Percentiles rank a stretch among this genome's conserved stretches.
These are phyloP conservation scores for Ceratocystis ficicola DNA, from an alignment of 2,329 filamentous ascomycete species.

Conservation along the genomic window DNA sequence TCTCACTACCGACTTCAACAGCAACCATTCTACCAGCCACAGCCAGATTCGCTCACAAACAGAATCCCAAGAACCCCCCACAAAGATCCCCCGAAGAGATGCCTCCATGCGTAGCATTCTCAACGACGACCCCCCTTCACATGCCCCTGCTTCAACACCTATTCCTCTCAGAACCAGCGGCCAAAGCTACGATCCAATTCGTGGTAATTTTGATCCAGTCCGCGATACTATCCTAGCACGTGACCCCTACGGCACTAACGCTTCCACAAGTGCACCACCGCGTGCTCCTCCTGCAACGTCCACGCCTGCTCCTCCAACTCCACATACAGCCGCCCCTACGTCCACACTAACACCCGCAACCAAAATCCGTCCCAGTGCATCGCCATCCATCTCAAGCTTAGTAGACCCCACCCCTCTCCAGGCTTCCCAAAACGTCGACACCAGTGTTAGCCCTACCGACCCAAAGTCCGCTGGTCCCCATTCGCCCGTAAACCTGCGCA, in stretches of 20 bases:
- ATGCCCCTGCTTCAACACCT: slow-evolving; percentile 33
- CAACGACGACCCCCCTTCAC: slow-evolving; percentile 41
- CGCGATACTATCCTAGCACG: slow-evolving; percentile 48
- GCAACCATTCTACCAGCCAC: slow-evolving; percentile 23
- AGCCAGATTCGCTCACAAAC: slow-evolving; percentile 24
- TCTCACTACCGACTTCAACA: slow-evolving; percentile 20
- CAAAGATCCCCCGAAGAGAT: slow-evolving; percentile 42
- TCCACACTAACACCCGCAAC: slow-evolving; percentile 20
- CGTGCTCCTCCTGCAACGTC: slow-evolving; percentile 31
- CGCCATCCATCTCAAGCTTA: slow-evolving; percentile 81
- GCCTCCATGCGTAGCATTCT: slow-evolving; percentile 46
- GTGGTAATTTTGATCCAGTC: slow-evolving; percentile 58
- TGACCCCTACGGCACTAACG: slow-evolving; percentile 36
- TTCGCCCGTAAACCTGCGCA: slow-evolving; percentile 3
- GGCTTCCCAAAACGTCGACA: background rate
- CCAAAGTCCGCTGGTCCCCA: background rate
- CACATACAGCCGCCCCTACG: slow-evolving; percentile 22
- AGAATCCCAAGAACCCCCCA: slow-evolving; percentile 30
- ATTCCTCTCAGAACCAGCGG: slow-evolving; percentile 52
- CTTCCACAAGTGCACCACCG: slow-evolving; percentile 39
- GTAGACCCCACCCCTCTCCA: slow-evolving; percentile 51
- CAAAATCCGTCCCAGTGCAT: slow-evolving; percentile 64
- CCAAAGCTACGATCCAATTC: slow-evolving; percentile 81
- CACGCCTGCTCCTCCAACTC: slow-evolving; percentile 44
- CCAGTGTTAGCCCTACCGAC: background rate